Evolutionary conservation across 176 grass and related monocot genomes (phyloP), one percentile per base, ranked within the genome.

Genomic region (Oryza australiensis): DNA sequence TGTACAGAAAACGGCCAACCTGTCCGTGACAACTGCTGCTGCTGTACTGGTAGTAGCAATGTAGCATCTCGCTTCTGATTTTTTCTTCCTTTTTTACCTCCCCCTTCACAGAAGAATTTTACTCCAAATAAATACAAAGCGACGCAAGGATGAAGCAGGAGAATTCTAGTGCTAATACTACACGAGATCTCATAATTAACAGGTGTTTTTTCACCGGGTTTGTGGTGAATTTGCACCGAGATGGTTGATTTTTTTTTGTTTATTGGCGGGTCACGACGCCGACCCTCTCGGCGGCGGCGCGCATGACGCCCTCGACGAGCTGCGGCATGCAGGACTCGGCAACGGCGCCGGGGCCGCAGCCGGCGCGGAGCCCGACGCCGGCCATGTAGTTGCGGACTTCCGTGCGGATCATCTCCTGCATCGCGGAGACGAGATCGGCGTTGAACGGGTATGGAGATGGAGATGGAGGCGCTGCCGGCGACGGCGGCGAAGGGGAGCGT

Each of bases 361-460:
- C 85, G 73, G 76, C 69, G 22, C 78, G 76, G 57, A 90, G 77
- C 2, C 89, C 92, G 74, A 87, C 85, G 57, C 84, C 86, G 38
- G 82, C 80, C 90, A 98, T 95, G 90, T 98, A 98, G 79, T 68
- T 89, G 75, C 88, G 75, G 64, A 98, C 95, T 81, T 98, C 95
- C 27, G 68, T 70, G 9, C 94, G 91, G 51, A 97, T 94, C 94
- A 97, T 94, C 84, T 97, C 91, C 68, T 91, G 87, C 91, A 97
- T 91, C 78, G 86, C 81, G 64, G 85, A 84, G 2, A 86, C 66
- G 42, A 94, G 53, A 18, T 76, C 88, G 41, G 67, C 85, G 74
- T 80, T 84, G 79, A 91, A 76, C 43, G 82, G 78, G 87, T 74
- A 85, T 0, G 63, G 0, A 3, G 59, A 10, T 42, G 20, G 38